Percentiles rank a stretch among this genome's conserved stretches.
These are phyloP conservation scores for Venturiaceae sp. DNA, from an alignment of 2,329 filamentous ascomycete genomes.

Conservation along the genomic window DNA sequence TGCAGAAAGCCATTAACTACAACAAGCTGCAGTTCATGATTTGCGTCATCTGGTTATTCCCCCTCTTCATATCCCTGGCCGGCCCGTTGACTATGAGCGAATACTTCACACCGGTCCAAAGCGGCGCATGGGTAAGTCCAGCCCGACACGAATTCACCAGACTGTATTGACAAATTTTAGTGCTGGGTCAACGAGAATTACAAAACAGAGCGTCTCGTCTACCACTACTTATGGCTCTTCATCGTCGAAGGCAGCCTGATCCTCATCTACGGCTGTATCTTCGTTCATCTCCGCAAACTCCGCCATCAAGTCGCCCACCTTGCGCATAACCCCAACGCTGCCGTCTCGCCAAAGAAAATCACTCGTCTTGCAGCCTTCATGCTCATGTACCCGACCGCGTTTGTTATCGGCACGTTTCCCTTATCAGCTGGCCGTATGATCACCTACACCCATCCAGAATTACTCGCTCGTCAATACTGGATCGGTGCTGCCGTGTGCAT, in stretches of 20 bases:
- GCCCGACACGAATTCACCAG: background rate
- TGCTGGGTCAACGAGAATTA: constrained; percentile 39
- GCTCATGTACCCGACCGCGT: constrained; percentile 58
- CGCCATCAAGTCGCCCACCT: constrained; percentile 19
- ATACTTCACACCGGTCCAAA: constrained; percentile 31
- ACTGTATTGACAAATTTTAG: too few species aligned
- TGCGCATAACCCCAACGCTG: background rate
- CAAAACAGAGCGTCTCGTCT: constrained; percentile 37
- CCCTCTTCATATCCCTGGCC: constrained; percentile 35
- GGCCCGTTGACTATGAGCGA: constrained; percentile 32
- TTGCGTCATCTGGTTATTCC: constrained; percentile 34
- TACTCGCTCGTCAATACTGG: background rate
- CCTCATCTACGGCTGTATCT: constrained; percentile 28
- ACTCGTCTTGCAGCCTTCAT: constrained; percentile 20
- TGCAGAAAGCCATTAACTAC: constrained; percentile 36
- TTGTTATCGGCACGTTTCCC: constrained; percentile 56
- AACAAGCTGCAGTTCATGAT: constrained; percentile 34
- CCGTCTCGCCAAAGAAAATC: background rate
- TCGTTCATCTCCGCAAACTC: constrained; percentile 1
- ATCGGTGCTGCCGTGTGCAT: background rate
- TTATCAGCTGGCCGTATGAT: constrained; percentile 50
- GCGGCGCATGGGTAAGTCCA: constrained; percentile 39
- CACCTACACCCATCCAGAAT: background rate
- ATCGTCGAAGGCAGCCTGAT: constrained; percentile 42
- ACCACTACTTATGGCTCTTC: constrained; percentile 47